Evolutionary conservation across 2,329 filamentous ascomycete species (phyloP).

Genomic region (Thelonectria rubi): DNA sequence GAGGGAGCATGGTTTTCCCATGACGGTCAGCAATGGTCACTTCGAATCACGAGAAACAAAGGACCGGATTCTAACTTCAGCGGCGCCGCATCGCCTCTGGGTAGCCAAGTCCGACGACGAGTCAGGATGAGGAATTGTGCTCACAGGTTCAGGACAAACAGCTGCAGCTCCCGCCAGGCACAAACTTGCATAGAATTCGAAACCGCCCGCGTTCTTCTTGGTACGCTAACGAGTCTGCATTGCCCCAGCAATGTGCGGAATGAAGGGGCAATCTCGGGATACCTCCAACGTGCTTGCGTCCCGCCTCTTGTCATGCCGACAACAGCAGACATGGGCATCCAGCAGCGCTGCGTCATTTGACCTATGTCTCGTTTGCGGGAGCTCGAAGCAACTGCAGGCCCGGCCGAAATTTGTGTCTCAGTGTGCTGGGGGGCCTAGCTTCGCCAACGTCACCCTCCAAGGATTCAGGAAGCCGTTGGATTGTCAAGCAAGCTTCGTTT

Average conservation of each 20-base stretch:
- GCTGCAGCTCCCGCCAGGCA: constrained; percentile 5
- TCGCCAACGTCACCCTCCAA: constrained; percentile 7
- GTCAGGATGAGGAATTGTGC: constrained; percentile 11
- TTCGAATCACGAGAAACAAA: constrained; percentile 1
- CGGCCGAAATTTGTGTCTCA: constrained; percentile 27
- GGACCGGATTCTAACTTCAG: background rate
- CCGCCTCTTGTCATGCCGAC: background rate
- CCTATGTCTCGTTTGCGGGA: constrained; percentile 7
- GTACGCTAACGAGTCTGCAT: constrained; percentile 22
- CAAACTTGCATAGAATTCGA: background rate
- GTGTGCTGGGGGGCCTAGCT: constrained; percentile 15
- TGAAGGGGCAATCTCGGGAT: constrained; percentile 13
- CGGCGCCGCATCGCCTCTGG: constrained; percentile 11
- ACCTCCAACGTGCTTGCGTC: background rate
- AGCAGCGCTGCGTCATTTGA: constrained; percentile 16
- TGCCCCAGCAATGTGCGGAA: constrained; percentile 18
- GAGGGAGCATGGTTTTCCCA: constrained; percentile 10
- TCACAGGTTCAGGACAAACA: constrained; percentile 6
- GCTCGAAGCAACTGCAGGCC: constrained; percentile 16
- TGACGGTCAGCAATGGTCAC: background rate
- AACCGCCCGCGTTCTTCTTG: constrained; percentile 18
- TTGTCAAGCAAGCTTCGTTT: constrained; percentile 3
- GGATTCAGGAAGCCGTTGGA: constrained; percentile 13
- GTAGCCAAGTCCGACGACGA: background rate
- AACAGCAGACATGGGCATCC: background rate